A percentile compares a stretch with the other conserved stretches of the same genome.
These are phyloP conservation scores for Mallotus japonicus DNA, from an alignment of 441 rosid species.

Conservation along the genomic window DNA sequence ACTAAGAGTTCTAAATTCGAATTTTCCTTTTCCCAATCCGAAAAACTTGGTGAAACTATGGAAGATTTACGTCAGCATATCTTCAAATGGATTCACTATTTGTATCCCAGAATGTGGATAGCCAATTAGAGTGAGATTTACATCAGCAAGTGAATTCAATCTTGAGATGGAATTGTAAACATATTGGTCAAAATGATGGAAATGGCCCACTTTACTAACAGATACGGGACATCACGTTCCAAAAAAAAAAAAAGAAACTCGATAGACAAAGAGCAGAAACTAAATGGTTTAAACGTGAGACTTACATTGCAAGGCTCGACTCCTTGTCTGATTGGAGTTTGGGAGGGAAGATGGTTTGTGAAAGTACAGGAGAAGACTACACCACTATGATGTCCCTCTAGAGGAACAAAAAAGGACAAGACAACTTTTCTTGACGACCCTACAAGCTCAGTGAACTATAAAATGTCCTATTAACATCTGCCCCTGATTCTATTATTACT, in stretches of 20 bases:
- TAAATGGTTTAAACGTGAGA: not conserved
- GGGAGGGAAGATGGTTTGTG: too few species aligned
- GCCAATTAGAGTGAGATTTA: not conserved
- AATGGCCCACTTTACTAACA: not conserved
- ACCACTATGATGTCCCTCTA: not conserved
- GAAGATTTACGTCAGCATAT: too few species aligned
- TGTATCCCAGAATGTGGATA: not conserved
- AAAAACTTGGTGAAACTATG: too few species aligned
- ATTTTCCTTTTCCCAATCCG: too few species aligned
- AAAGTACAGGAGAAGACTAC: too few species aligned
- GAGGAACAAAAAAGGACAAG: not conserved
- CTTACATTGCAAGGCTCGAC: too few species aligned
- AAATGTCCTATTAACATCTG: not conserved
- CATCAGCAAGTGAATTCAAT: not conserved
- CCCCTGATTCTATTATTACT: not conserved
- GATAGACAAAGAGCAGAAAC: not conserved
- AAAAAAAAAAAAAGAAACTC: not conserved
- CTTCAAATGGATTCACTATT: not conserved
- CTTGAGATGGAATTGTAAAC: not conserved
- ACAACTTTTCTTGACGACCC: not conserved
- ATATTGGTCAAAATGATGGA: not conserved
- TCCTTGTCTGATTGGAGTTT: too few species aligned
- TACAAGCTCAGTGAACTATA: constrained; percentile 1
- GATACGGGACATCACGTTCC: not conserved
- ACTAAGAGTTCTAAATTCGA: too few species aligned